A percentile compares a stretch with the other conserved stretches of the same genome.
phyloP scores from a whole-genome alignment of 2,329 filamentous ascomycete species.

The Corniculantispora saksenae region DNA sequence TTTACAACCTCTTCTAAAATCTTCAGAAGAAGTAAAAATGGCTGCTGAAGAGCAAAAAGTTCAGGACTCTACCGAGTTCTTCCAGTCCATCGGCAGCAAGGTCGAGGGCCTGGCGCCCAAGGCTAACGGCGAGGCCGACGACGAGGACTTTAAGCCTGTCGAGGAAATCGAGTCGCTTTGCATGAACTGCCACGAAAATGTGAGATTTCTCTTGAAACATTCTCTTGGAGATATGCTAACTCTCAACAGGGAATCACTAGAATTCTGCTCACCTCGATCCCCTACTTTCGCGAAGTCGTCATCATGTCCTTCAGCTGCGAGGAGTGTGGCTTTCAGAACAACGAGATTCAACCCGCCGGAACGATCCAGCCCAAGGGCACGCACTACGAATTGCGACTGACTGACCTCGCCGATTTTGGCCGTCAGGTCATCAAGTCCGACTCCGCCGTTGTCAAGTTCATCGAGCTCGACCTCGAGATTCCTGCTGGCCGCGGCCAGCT shows the following conservation, averaged over 20 bases:
- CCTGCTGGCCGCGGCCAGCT: slow-evolving; percentile 88
- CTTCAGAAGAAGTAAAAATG: slow-evolving; percentile 36
- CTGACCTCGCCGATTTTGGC: slow-evolving; percentile 71
- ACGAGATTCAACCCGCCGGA: slow-evolving; percentile 90
- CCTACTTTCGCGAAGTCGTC: slow-evolving; percentile 96
- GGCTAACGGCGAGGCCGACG: slow-evolving; percentile 35
- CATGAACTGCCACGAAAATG: slow-evolving; percentile 84
- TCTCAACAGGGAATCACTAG: slow-evolving; percentile 71
- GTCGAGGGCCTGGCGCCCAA: slow-evolving; percentile 52
- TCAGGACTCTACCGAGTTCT: slow-evolving; percentile 53
- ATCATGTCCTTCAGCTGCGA: slow-evolving; percentile 96
- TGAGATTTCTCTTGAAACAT: slow-evolving; percentile 38
- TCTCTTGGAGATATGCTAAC: slow-evolving; percentile 21
- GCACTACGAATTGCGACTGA: slow-evolving; percentile 80
- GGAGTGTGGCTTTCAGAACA: slow-evolving; percentile 86
- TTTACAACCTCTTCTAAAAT: slow-evolving; percentile 1
- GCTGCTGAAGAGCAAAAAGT: slow-evolving; percentile 39
- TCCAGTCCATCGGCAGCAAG: slow-evolving; percentile 64
- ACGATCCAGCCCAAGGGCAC: slow-evolving; percentile 87
- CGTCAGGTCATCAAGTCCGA: slow-evolving; percentile 93
- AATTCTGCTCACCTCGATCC: slow-evolving; percentile 87
- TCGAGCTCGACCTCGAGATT: slow-evolving; percentile 91
- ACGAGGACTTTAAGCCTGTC: slow-evolving; percentile 56
- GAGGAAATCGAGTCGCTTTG: slow-evolving; percentile 77
- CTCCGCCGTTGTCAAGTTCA: slow-evolving; percentile 79